phyloP scores from a whole-genome alignment of 352 stramenopile species.

The Pythium aristosporum region DNA sequence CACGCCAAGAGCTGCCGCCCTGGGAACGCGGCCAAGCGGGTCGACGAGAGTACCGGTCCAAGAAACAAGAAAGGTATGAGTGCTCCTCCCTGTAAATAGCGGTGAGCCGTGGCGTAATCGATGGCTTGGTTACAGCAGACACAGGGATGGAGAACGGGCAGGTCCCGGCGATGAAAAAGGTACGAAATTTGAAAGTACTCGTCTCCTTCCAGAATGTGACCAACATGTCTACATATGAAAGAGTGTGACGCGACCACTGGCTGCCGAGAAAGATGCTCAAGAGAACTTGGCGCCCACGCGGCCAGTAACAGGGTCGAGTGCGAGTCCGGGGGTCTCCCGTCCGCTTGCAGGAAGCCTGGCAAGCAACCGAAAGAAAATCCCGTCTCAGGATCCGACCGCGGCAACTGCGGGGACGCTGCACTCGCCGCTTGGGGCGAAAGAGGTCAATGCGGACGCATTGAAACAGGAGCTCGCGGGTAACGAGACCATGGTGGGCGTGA shows the following conservation, averaged over 20 bases:
- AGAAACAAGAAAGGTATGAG: constrained; percentile 52
- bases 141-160: constrained; percentile 6
- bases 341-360: constrained; percentile 41
- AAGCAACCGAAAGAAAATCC: constrained; percentile 59
- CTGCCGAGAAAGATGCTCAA: not conserved
- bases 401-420: constrained; percentile 28
- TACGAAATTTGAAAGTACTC: too few species aligned
- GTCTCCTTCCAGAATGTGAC: too few species aligned
- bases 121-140: not conserved
- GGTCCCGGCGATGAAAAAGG: too few species aligned
- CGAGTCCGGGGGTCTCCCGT: not conserved
- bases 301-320: constrained; percentile 1
- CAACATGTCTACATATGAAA: too few species aligned
- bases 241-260: not conserved
- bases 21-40: constrained; percentile 42
- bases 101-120: not conserved
- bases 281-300: not conserved
- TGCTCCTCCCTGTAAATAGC: not conserved
- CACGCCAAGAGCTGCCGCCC: constrained; percentile 61
- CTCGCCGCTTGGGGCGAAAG: constrained; percentile 37
- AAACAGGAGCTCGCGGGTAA: constrained; percentile 40
- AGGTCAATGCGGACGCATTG: constrained; percentile 29
- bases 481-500: constrained; percentile 38
- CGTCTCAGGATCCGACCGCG: constrained; percentile 24
- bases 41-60: constrained; percentile 48